Evolutionary conservation across 805 yeast species (phyloP), one percentile per base, ranked within the genome.

Genomic region (Nakazawaea wickerhamii): DNA sequence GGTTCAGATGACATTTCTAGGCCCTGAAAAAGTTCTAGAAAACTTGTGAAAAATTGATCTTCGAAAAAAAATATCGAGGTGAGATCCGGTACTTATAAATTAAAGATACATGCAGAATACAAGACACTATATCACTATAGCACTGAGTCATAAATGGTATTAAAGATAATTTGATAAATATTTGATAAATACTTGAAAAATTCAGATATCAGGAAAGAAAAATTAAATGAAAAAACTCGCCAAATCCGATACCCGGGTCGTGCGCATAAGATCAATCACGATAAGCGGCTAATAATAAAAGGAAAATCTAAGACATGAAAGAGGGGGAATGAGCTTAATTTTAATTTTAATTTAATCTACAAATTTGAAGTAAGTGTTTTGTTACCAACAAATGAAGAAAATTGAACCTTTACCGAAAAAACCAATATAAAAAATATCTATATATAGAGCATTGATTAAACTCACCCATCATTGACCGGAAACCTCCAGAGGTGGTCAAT

Each of bases 241-340:
- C 40, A 36, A 36, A 36, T 8, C 40, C 17, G 17, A 36, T 36
- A 13, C n/a, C n/a, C n/a, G n/a, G n/a, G 40, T 27, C 40, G 40
- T 36, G 31, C 19, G 13, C 15, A 9, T 4, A n/a, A 14, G 19
- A 3, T n/a, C 11, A 30, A 30, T 3, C 14, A 25, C n/a, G n/a
- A n/a, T n/a, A n/a, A n/a, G n/a, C n/a, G n/a, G n/a, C n/a, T n/a
- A n/a, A n/a, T n/a, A n/a, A n/a, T n/a, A n/a, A n/a, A n/a, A n/a
- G n/a, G n/a, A n/a, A n/a, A n/a, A n/a, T n/a, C n/a, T n/a, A n/a
- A n/a, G n/a, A n/a, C n/a, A n/a, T n/a, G n/a, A n/a, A n/a, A n/a
- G n/a, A n/a, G n/a, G n/a, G n/a, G n/a, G n/a, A n/a, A n/a, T n/a
- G n/a, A n/a, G n/a, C n/a, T n/a, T n/a, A n/a, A n/a, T n/a, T n/a